phyloP scores from a whole-genome alignment of 805 yeast genomes.

The Tetrapisispora phaffii region DNA sequence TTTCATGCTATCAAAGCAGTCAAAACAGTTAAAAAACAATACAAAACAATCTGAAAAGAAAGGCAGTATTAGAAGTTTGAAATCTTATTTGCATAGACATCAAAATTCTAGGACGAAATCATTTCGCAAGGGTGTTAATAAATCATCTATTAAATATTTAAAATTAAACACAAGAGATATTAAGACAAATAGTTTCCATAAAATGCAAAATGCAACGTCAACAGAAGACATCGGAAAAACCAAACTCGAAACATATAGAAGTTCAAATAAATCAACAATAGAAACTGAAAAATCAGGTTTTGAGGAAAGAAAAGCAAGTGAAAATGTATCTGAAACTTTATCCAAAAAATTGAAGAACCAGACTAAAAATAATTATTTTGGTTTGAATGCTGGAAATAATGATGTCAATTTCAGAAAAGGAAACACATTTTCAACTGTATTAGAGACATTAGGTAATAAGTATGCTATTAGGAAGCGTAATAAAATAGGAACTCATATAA shows the following conservation, averaged over 20 bases:
- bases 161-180: not conserved
- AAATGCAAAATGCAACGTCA: too few relatives aligned
- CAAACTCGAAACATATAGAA: too few relatives aligned
- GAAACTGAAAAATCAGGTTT: not conserved
- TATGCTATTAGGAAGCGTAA: slow-evolving; percentile 9
- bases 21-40: too few relatives aligned
- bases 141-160: not conserved
- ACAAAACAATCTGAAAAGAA: not conserved
- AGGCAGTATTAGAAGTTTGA: too few relatives aligned
- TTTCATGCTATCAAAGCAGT: slow-evolving; percentile 9
- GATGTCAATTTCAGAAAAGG: slow-evolving; percentile 9
- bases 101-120: not conserved
- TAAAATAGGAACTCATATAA: not conserved
- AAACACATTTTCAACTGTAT: slow-evolving; percentile 19
- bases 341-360: not conserved
- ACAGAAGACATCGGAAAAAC: too few relatives aligned
- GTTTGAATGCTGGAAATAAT: not conserved
- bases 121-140: not conserved
- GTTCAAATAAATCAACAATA: too few relatives aligned
- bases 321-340: not conserved
- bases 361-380: not conserved
- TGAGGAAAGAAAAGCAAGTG: not conserved
- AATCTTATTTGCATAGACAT: too few relatives aligned
- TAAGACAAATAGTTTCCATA: not conserved
- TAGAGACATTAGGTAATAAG: slow-evolving; percentile 19